Conservation (phyloP, 2,329 filamentous ascomycete species). For the Dryadomyces quercus-mongolicae region DNA sequence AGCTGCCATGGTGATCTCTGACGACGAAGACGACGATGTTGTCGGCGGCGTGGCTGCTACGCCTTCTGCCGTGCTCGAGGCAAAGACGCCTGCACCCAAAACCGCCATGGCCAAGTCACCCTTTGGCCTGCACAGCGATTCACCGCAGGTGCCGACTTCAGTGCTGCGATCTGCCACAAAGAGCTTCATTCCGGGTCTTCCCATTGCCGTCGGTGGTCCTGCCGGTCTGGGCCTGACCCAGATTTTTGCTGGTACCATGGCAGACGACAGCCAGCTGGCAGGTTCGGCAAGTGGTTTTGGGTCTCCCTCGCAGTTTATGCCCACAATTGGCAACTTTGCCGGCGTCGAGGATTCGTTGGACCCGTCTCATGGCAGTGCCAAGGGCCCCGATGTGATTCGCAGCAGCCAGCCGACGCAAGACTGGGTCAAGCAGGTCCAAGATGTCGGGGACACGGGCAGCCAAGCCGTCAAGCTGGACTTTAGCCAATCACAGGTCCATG, state of each 20-base stretch:
- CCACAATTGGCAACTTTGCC: slow-evolving; percentile 43
- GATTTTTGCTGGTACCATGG: slow-evolving; percentile 80
- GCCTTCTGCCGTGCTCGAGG: slow-evolving; percentile 12
- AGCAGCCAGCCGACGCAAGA: slow-evolving; percentile 29
- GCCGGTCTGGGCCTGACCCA: slow-evolving; percentile 70
- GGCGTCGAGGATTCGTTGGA: slow-evolving; percentile 35
- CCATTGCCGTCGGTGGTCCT: slow-evolving; percentile 38
- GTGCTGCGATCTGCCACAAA: slow-evolving; percentile 58
- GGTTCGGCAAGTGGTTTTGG: slow-evolving; percentile 9
- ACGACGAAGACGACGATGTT: slow-evolving; percentile 53
- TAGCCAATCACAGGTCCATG: slow-evolving; percentile 47
- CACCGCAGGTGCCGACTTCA: slow-evolving; percentile 46
- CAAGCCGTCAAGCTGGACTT: slow-evolving; percentile 42
- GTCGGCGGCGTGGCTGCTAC: slow-evolving; percentile 20
- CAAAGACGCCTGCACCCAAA: slow-evolving; percentile 37
- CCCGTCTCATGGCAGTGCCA: slow-evolving; percentile 33
- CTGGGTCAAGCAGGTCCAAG: slow-evolving; percentile 15
- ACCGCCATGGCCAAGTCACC: slow-evolving; percentile 27
- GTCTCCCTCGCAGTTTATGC: slow-evolving; percentile 37
- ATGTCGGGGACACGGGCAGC: slow-evolving; percentile 18
- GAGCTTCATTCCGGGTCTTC: slow-evolving; percentile 56
- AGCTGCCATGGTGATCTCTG: slow-evolving; percentile 39
- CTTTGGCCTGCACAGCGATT: slow-evolving; percentile 25
- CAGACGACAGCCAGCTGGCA: slow-evolving; percentile 42
- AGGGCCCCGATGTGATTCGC: slow-evolving; percentile 33